These are phyloP conservation scores for Fusarium sp. DNA, from an alignment of 2,329 filamentous ascomycete species.

Conservation along the genomic window DNA sequence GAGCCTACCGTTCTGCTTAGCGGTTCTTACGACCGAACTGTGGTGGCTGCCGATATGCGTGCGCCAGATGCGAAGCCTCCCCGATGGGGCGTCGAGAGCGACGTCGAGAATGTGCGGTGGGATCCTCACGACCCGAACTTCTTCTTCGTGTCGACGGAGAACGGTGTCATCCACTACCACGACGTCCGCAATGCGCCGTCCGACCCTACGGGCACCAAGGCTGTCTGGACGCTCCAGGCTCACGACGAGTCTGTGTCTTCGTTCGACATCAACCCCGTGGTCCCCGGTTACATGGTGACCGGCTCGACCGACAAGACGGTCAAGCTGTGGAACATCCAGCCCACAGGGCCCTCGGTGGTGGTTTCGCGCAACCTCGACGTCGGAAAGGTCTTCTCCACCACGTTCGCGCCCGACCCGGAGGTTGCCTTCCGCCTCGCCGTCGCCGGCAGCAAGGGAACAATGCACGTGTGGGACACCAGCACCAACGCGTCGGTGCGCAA, in stretches of 20 bases:
- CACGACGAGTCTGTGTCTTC: slow-evolving; percentile 92
- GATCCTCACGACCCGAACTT: slow-evolving; percentile 91
- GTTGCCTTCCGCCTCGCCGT: slow-evolving; percentile 93
- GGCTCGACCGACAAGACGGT: slow-evolving; percentile 94
- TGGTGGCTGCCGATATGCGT: slow-evolving; percentile 96
- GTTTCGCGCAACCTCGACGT: slow-evolving; percentile 92
- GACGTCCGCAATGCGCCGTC: slow-evolving; percentile 82
- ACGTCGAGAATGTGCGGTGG: slow-evolving; percentile 93
- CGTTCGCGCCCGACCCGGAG: slow-evolving; percentile 88
- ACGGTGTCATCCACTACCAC: slow-evolving; percentile 90
- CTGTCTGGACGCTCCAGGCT: slow-evolving; percentile 94
- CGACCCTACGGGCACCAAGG: slow-evolving; percentile 78
- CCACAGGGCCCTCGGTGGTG: slow-evolving; percentile 86
- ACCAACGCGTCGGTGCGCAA: slow-evolving; percentile 89
- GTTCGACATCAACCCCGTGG: slow-evolving; percentile 89
- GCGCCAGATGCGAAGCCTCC: slow-evolving; percentile 84
- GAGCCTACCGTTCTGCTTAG: slow-evolving; percentile 90
- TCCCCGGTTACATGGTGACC: slow-evolving; percentile 93
- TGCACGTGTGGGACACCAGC: slow-evolving; percentile 96
- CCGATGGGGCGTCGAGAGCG: slow-evolving; percentile 93
- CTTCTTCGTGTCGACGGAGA: slow-evolving; percentile 96
- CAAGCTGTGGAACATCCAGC: slow-evolving; percentile 93
- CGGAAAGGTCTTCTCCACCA: slow-evolving; percentile 91
- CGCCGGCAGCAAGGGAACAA: slow-evolving; percentile 90
- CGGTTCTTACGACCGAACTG: slow-evolving; percentile 93